Base-by-base conservation (phyloP, 148 eudicot genomes). In the Diospyros lotus region DNA sequence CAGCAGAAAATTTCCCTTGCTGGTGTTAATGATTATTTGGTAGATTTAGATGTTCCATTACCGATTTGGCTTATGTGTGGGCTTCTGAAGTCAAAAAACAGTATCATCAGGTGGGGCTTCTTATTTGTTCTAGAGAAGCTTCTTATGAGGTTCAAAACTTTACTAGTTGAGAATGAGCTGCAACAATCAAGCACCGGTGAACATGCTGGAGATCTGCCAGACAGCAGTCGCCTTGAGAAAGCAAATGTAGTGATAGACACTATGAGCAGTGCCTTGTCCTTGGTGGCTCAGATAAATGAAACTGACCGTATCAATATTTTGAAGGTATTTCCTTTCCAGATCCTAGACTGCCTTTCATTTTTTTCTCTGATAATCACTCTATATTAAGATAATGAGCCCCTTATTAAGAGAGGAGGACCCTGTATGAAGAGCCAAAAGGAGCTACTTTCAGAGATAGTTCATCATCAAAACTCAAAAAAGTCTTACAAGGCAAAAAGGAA, bases 11-110 rank as follows among this genome's bases (percentile, higher is more conserved):
- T 95, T 82, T 54, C 71, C 41, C 78, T 82, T 79, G 96, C 89
- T 81, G 94, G 89, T 71, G 86, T 84, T 72, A 90, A 89, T 76
- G 98, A 92, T 76, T 84, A 91, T 78, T 86, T 86, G 48, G 82
- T 81, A 66, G 81, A 68, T 77, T 83, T 86, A 48, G 88, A 84
- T 78, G 84, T 92, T 66, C 97, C 98, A 64, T 73, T 90, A 66
- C 86, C 96, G 54, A 80, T 95, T 73, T 92, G 93, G 94, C 97
- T 95, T 67, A 77, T 95, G 90, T 95, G 98, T 82, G 98, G 98
- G 62, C 88, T 95, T 83, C 84, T 95, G 69, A 93, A 92, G 86
- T 92, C 97, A 40, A 95, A 80, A 81, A 87, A 90, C 78, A 89
- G 71, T 75, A 80, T 86, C 74, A 90, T 88, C 73, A 92, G 98